Evolutionary conservation across 2,329 filamentous ascomycete genomes (phyloP).

Genomic region (Colletotrichum orchidophilum): DNA sequence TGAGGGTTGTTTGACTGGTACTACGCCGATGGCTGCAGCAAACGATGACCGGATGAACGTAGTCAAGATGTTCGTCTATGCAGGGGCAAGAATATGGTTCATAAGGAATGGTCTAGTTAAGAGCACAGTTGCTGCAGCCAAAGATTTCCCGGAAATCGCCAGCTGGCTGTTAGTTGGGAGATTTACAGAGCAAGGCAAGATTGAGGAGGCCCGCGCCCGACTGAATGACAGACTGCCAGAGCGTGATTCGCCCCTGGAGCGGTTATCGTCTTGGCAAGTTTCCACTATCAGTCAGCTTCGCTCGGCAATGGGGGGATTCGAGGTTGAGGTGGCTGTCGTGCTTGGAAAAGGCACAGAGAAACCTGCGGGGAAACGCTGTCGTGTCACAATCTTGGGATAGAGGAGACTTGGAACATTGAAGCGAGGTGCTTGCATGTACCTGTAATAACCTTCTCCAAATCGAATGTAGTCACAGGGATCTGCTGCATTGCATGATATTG

Average conservation of each 20-base stretch:
- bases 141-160: neutral
- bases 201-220: neutral
- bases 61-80: constrained; percentile 5
- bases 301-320: neutral
- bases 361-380: neutral
- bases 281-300: neutral
- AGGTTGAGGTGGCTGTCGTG: constrained; percentile 2
- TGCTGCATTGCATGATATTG: neutral
- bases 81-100: neutral
- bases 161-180: constrained; percentile 3
- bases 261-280: neutral
- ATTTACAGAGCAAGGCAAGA: constrained; percentile 4
- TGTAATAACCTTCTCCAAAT: neutral
- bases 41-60: neutral
- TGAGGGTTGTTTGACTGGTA: neutral
- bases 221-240: neutral
- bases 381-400: neutral
- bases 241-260: neutral
- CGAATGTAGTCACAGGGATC: neutral
- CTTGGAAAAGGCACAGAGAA: neutral
- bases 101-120: neutral
- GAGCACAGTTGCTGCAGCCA: neutral
- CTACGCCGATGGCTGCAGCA: constrained; percentile 3
- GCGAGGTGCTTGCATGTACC: neutral
- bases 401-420: neutral